A percentile compares a stretch with the other conserved stretches of the same genome.
Conservation (phyloP, 2,329 filamentous ascomycete genomes). For the Fusarium nurragi region DNA sequence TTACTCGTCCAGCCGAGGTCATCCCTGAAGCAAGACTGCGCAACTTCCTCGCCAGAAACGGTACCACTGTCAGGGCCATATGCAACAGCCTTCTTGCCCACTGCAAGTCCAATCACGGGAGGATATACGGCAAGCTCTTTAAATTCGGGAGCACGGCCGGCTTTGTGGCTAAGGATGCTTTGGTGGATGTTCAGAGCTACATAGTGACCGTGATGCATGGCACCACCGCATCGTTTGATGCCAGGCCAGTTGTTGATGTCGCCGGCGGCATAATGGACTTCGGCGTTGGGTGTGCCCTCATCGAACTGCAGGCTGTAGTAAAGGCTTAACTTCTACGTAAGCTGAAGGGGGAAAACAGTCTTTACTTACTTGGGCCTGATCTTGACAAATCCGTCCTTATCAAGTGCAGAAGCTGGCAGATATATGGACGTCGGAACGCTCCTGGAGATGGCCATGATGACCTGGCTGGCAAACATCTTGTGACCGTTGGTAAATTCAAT, state of each 20-base stretch:
- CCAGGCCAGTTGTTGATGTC: constrained; percentile 78
- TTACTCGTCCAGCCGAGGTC: constrained; percentile 73
- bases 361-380: constrained; percentile 62
- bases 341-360: fast-evolving
- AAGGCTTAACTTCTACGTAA: not conserved
- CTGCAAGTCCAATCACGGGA: constrained; percentile 75
- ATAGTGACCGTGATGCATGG: constrained; percentile 77
- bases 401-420: constrained; percentile 66
- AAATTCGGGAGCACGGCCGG: constrained; percentile 56
- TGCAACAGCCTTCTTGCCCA: constrained; percentile 74
- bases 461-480: constrained; percentile 68
- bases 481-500: constrained; percentile 69
- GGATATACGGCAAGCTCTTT: constrained; percentile 63
- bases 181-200: constrained; percentile 75
- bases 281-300: constrained; percentile 62
- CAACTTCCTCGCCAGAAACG: constrained; percentile 68
- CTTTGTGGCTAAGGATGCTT: constrained; percentile 59
- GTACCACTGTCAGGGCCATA: constrained; percentile 68
- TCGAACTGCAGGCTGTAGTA: constrained; percentile 63
- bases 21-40: constrained; percentile 71
- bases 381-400: constrained; percentile 72
- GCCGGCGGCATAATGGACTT: constrained; percentile 73
- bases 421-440: constrained; percentile 70
- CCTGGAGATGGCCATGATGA: constrained; percentile 75
- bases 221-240: constrained; percentile 81